These are phyloP conservation scores for Phoma sp. DNA, from an alignment of 2,329 filamentous ascomycete species.

Conservation along the genomic window DNA sequence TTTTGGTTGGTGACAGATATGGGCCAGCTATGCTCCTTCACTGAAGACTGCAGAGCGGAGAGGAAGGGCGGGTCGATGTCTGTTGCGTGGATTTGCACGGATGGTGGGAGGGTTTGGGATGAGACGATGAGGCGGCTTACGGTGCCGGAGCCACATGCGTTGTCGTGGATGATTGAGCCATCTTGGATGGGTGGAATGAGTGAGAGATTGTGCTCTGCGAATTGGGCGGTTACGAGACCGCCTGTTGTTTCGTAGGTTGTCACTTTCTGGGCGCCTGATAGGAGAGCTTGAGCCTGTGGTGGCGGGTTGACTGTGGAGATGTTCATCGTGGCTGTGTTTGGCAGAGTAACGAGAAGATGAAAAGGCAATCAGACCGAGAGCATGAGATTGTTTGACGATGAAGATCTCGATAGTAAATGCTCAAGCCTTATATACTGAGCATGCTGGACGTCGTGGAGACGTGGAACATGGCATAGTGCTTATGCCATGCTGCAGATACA, in stretches of 20 bases:
- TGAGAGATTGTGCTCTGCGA: slow-evolving; percentile 37
- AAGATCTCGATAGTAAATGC: neutral
- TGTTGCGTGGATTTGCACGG: slow-evolving; percentile 42
- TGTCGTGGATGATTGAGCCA: slow-evolving; percentile 44
- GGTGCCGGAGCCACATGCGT: slow-evolving; percentile 44
- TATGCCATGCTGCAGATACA: neutral
- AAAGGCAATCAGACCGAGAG: neutral
- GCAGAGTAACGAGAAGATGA: neutral
- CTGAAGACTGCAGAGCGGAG: slow-evolving; percentile 22
- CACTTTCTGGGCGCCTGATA: slow-evolving; percentile 33
- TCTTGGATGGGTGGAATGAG: slow-evolving; percentile 35
- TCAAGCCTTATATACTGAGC: neutral
- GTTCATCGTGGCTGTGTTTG: slow-evolving; percentile 21
- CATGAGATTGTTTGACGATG: neutral
- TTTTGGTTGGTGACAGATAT: slow-evolving; percentile 28
- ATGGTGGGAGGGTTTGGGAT: slow-evolving; percentile 36
- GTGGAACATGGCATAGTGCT: slow-evolving; percentile 8
- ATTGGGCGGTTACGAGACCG: slow-evolving; percentile 35
- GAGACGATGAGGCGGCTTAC: slow-evolving; percentile 35
- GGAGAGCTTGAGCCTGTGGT: slow-evolving; percentile 32
- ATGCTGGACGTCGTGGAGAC: neutral
- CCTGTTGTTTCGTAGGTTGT: slow-evolving; percentile 40
- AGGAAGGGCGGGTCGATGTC: slow-evolving; percentile 42
- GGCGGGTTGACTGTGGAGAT: slow-evolving; percentile 24
- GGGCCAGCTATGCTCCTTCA: slow-evolving; percentile 30